Evolutionary conservation across 108 stramenopile genomes (phyloP), one percentile per base, ranked within the genome.

Genomic region (Discostella stelligeroides): DNA sequence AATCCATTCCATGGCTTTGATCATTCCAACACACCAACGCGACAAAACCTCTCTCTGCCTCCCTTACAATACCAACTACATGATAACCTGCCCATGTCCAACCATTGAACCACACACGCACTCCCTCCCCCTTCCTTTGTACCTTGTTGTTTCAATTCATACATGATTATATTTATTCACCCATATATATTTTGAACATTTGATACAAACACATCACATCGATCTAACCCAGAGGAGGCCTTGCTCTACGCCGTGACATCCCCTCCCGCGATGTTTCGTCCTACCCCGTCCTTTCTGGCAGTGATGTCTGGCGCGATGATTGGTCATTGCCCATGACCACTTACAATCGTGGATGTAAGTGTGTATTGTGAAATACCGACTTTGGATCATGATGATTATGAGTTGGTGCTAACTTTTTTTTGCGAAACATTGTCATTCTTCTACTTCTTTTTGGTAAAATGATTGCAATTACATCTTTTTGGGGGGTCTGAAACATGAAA

Each of bases 191-290:
- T n/a, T n/a, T n/a, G n/a, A n/a, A n/a, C n/a, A n/a, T n/a, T n/a
- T n/a, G n/a, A n/a, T n/a, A n/a, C n/a, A n/a, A n/a, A n/a, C n/a
- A n/a, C n/a, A n/a, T n/a, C n/a, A n/a, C 66, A 42, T 23, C 20
- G 23, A 70, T 10, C 11, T 15, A 30, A 62, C 62, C 49, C 30
- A 65, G 63, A 65, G 38, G 49, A 18, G 63, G 63, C 48, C 63
- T 65, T 38, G 63, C 63, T 51, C 63, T 65, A 28, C 63, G 63
- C 49, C 62, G 72, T 63, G 72, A 73, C 62, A 57, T 73, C 55
- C 72, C 72, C 54, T 73, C 72, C 56, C 72, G 72, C 20, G 72
- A 73, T 41, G 72, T 73, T 9, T 63, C 72, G 2, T 63, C 62
- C 15, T 47, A 39, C 24, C 55, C 62, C 57, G 63, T 73, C 42